Conservation (phyloP, 345 rosid species). For the Odontarrhena argentea region DNA sequence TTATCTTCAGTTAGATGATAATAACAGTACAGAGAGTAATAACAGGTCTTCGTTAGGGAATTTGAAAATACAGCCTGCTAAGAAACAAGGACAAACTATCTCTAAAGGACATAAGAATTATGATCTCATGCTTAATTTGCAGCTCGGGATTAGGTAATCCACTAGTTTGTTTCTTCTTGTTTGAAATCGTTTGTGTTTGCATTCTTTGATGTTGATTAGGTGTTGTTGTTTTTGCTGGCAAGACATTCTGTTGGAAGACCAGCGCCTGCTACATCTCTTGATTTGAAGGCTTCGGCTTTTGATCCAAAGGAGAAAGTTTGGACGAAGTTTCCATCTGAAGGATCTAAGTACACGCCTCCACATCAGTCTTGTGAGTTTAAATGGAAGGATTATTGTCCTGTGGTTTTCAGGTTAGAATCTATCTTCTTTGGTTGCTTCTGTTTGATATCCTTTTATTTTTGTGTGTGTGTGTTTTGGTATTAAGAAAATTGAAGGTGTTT, state of each 20-base stretch:
- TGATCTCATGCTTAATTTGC: constrained; percentile 98
- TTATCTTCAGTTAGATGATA: constrained; percentile 49
- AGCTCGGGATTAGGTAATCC: constrained; percentile 86
- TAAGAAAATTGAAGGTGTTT: background rate
- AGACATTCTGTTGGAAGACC: constrained; percentile 96
- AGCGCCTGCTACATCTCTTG: constrained; percentile 83
- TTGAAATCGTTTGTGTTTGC: background rate
- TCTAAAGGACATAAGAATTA: constrained; percentile 94
- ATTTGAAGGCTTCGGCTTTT: constrained; percentile 84
- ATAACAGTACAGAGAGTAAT: constrained; percentile 34
- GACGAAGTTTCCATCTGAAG: constrained; percentile 95
- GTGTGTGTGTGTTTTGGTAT: background rate
- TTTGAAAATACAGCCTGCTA: constrained; percentile 59
- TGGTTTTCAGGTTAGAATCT: constrained; percentile 79
- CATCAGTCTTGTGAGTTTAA: constrained; percentile 87
- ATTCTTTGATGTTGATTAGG: constrained; percentile 16
- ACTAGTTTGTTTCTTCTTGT: background rate
- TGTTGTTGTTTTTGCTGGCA: constrained; percentile 4
- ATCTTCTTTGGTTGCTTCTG: background rate
- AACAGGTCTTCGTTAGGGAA: constrained; percentile 34
- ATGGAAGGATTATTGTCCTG: constrained; percentile 98
- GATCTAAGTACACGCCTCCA: constrained; percentile 94
- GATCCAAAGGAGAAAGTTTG: constrained; percentile 96
- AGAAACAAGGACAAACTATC: constrained; percentile 83
- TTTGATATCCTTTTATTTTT: background rate